Base-by-base conservation (phyloP, 2,329 filamentous ascomycete genomes). In the Cladosporium cucumerinum region DNA sequence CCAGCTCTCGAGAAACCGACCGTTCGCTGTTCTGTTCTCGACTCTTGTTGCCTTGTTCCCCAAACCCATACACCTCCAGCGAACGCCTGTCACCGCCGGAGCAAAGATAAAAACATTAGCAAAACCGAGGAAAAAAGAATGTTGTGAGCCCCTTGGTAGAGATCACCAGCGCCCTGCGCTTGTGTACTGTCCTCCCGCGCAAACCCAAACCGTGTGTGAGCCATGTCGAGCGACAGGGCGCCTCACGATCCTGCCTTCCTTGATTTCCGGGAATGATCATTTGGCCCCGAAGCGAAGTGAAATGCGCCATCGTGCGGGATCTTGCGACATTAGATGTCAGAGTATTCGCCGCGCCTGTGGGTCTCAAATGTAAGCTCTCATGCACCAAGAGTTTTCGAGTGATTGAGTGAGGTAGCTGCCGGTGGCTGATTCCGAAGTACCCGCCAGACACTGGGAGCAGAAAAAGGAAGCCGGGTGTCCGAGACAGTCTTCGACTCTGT, bases 311-410 rank as follows among this genome's bases (percentile, higher is more conserved):
- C 10, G 23, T 46, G 8, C n/a, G n/a, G n/a, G n/a, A 6, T 46
- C 39, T 46, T 21, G 39, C 23, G 5, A 32, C 26, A 23, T 68
- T 62, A 69, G 43, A 69, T 64, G 46, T 69, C 68, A 5, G 68
- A 69, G 46, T 66, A 68, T 32, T 69, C 65, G 54, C 68, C 68
- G 61, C 68, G 68, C 63, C 68, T 69, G 68, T 60, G 5, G n/a
- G 21, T 63, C 48, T 39, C 18, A 34, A 14, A 61, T 55, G 68
- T 68, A 67, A 67, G 68, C 65, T 34, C 63, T 64, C 55, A 23
- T 60, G 59, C 43, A 48, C 28, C 25, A 59, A 36, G 30, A 23
- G 28, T 34, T 48, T 18, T 30, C 10, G 21, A 61, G 26, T 28
- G 49, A 52, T 52, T 5, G 26, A 26, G 43, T 61, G 25, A 30